Base-by-base conservation (phyloP, 1,284 basidiomycete genomes). In the Malassezia globosa region DNA sequence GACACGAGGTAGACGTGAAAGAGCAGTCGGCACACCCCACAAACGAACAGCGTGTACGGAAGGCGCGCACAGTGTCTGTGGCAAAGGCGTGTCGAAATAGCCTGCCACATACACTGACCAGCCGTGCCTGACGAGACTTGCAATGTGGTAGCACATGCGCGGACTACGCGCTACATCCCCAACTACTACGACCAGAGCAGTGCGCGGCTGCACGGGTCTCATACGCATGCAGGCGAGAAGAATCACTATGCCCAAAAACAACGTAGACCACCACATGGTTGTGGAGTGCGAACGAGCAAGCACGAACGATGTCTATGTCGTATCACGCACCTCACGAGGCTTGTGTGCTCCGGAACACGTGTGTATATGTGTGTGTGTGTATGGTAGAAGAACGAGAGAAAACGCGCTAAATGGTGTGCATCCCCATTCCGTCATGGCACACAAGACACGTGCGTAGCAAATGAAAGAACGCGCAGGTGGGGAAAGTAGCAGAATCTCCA, bases 141-240 rank as follows among this genome's bases (percentile, higher is more conserved):
- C 80, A 0, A 90, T 85, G 65, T 99, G 94, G 72, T 95, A 94
- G 85, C 96, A 94, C 87, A 96, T 96, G 31, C 94, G 79, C 7
- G 94, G 94, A 68, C 85, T 89, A 40, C 92, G 79, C 1, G 89
- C 94, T 41, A 99, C 81, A 73, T 99, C 94, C 6, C 94, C 94
- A 7, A 99, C 77, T 1, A 99, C 94, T 23, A 97, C 76, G 39
- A 97, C 81, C 1, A 82, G 85, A 10, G 87, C 85, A 11, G 31
- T 31, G 16, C 43, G 29, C 25, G 44, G 16, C 11, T 37, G 35
- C n/a, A n/a, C 10, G 3, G 35, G n/a, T 18, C 35, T 14, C 14
- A 27, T 27, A 19, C 24, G 36, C 33, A 22, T 11, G 7, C 7
- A n/a, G 16, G 19, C 35, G 11, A 14, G n/a, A 8, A 2, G 16